Evolutionary conservation across 345 rosid genomes (phyloP).

Genomic region (Arabidopsis thaliana): DNA sequence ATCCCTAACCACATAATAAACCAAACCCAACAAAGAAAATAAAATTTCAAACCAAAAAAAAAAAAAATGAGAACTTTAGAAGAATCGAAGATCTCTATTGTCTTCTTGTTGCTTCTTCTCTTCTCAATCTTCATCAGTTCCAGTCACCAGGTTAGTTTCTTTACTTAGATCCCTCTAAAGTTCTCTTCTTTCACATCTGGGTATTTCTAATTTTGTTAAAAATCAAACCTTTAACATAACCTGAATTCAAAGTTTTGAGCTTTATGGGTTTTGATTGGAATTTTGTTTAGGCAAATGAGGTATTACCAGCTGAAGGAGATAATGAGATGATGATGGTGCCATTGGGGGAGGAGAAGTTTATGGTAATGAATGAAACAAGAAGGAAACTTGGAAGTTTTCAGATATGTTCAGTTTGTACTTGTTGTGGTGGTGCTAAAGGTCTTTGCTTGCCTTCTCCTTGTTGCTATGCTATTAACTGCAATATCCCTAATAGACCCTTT

Average conservation of each 20-base stretch:
- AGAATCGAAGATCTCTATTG: conserved; percentile 42
- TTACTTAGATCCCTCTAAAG: conserved; percentile 39
- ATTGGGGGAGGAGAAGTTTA: conserved; percentile 59
- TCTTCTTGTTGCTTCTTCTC: conserved; percentile 47
- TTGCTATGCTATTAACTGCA: conserved; percentile 97
- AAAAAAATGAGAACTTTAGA: conserved; percentile 43
- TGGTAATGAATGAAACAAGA: conserved; percentile 80
- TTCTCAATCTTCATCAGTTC: conserved; percentile 43
- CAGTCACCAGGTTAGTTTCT: conserved; percentile 52
- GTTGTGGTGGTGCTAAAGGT: conserved; percentile 90
- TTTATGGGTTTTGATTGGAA: conserved; percentile 22
- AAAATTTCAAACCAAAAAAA: not conserved
- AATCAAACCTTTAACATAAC: conserved; percentile 32
- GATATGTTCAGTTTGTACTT: conserved; percentile 93
- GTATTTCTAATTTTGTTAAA: conserved; percentile 38
- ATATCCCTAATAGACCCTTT: conserved; percentile 93
- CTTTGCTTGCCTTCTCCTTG: conserved; percentile 88
- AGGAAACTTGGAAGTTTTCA: conserved; percentile 83
- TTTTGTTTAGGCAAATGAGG: conserved; percentile 54
- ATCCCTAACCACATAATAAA: conserved; percentile 23
- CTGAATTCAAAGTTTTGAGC: conserved; percentile 10
- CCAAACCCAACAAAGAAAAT: conserved; percentile 14
- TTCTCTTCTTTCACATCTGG: conserved; percentile 26
- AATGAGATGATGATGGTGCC: conserved; percentile 52
- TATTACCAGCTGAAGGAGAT: conserved; percentile 39